Conservation (phyloP, 75 land plant species). For the Adiantum capillusveneris region DNA sequence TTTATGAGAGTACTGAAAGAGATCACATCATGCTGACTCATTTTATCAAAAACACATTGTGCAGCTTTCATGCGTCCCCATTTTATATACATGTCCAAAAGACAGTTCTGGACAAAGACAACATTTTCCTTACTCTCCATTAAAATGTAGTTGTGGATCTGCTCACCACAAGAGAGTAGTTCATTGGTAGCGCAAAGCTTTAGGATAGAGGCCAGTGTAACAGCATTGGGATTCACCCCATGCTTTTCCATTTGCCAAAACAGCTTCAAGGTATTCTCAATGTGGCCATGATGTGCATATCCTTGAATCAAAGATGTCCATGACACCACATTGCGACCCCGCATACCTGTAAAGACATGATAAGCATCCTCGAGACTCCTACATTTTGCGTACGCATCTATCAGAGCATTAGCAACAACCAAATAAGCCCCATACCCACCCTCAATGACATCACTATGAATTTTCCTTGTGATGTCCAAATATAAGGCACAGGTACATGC, state of each 20-base stretch:
- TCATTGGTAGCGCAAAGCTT: slow-evolving; percentile 2
- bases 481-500: slow-evolving; percentile 29
- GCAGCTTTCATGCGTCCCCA: slow-evolving; percentile 51
- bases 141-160: slow-evolving; percentile 22
- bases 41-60: slow-evolving; percentile 38
- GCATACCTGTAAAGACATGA: slow-evolving; percentile 26
- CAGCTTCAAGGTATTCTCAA: slow-evolving; percentile 24
- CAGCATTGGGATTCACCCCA: slow-evolving; percentile 27
- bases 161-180: slow-evolving; percentile 14
- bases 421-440: slow-evolving; percentile 16
- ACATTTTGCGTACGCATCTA: slow-evolving; percentile 70
- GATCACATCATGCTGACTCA: slow-evolving; percentile 44
- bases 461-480: slow-evolving; percentile 23
- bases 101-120: slow-evolving; percentile 29
- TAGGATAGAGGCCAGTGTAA: slow-evolving; percentile 36
- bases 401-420: slow-evolving; percentile 48
- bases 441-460: slow-evolving; percentile 24
- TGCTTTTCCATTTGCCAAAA: slow-evolving; percentile 25
- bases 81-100: slow-evolving; percentile 56
- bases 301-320: slow-evolving; percentile 51
- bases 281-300: slow-evolving; percentile 34
- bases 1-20: slow-evolving; percentile 63
- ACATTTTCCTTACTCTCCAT: slow-evolving; percentile 15
- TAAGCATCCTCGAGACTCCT: slow-evolving; percentile 27
- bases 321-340: slow-evolving; percentile 29